Evolutionary conservation across 345 rosid genomes (phyloP), one percentile per base, ranked within the genome.

Genomic region (Gossypium australe): DNA sequence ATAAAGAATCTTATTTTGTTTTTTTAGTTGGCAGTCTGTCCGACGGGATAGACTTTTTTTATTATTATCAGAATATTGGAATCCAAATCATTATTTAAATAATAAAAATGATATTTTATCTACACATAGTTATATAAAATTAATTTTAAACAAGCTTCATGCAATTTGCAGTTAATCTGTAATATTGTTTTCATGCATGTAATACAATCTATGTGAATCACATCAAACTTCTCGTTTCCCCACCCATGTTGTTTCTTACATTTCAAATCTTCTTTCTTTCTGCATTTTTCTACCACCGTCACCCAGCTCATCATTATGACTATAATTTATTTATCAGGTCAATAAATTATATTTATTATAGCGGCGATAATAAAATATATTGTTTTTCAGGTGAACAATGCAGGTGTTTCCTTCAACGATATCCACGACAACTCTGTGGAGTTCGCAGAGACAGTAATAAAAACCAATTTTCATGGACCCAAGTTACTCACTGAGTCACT

Each of bases 381-480:
- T 24, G 1, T 20, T 38, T 29, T 12, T 10, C 60, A 92, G 98
- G 93, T 90, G 51, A 94, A 94, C 75, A 94, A 94, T 79, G 97
- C 94, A 0, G 97, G 84, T 0, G 97, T 92, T 52, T 88, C 97
- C 41, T 94, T 92, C 79, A 92, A 94, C 75, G 87, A 73, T 1
- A 74, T 92, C 16, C 25, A 78, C 7, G 89, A 89, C 18, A 94
- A 94, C 82, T 72, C 76, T 3, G 93, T 92, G 59, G 91, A 85
- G 69, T 80, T 86, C 8, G 92, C 97, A 2, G 98, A 89, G 73
- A 89, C 84, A 1, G 92, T 89, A 2, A 80, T 92, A 5, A 88
- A 70, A 66, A 94, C 97, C 62, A 94, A 94, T 70, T 94, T 80
- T 78, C 76, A 81, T 18, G 97, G 97, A 41, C 75, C 89, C n/a